These are phyloP conservation scores for Saccharomycopsis lassenensis DNA, from an alignment of 805 yeast species.

Conservation along the genomic window DNA sequence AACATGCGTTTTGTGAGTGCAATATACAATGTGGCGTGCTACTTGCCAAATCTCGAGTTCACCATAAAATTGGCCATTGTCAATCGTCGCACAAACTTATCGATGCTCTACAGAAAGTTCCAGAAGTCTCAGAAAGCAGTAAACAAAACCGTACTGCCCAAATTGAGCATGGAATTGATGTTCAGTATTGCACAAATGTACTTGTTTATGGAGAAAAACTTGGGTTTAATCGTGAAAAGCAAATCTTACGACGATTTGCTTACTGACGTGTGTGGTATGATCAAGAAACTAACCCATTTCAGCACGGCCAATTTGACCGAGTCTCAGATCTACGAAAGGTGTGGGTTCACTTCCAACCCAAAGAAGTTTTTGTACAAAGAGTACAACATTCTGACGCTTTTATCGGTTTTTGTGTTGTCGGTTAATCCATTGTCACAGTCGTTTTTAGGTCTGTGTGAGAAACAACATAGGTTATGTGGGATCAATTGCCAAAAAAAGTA, in stretches of 20 bases:
- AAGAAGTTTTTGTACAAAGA: neutral
- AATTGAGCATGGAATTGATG: too few relatives aligned
- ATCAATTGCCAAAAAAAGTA: neutral
- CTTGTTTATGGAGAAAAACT: too few relatives aligned
- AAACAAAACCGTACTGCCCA: neutral
- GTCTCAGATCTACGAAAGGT: conserved; percentile 2
- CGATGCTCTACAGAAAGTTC: conserved; percentile 3
- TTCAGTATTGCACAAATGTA: too few relatives aligned
- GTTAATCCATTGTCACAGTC: neutral
- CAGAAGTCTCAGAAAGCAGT: neutral
- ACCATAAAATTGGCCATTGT: neutral
- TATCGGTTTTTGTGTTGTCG: neutral
- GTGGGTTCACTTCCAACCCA: conserved; percentile 9
- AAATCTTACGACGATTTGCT: too few relatives aligned
- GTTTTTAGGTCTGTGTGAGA: conserved; percentile 2
- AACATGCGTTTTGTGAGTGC: too few relatives aligned
- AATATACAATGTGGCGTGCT: neutral
- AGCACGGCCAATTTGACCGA: neutral
- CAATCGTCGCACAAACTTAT: neutral
- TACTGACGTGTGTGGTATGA: too few relatives aligned
- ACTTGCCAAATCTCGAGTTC: neutral
- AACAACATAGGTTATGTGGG: conserved; percentile 3
- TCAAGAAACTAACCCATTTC: too few relatives aligned
- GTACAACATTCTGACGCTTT: neutral
- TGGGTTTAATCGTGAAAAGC: too few relatives aligned